These are phyloP conservation scores for Forsythia suspensa DNA, from an alignment of 257 asterid genomes.

Conservation along the genomic window DNA sequence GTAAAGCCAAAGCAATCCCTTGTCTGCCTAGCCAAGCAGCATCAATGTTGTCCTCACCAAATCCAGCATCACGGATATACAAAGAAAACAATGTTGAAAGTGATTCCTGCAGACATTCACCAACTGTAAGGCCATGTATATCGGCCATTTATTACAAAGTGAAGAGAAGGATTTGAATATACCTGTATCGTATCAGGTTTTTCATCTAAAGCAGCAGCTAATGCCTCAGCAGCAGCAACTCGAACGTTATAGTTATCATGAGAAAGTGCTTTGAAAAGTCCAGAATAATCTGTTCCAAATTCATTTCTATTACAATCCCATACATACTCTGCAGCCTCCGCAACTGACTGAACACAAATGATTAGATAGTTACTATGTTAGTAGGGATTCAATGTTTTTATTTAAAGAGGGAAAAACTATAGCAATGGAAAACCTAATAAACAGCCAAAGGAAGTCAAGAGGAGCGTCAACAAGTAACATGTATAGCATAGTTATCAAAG, in stretches of 20 bases:
- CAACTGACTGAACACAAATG: conserved; percentile 59
- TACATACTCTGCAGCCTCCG: conserved; percentile 86
- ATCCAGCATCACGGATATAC: conserved; percentile 80
- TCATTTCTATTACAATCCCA: conserved; percentile 92
- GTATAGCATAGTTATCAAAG: not conserved
- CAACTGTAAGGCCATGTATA: conserved; percentile 20
- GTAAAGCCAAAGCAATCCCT: conserved; percentile 89
- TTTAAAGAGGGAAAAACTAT: not conserved
- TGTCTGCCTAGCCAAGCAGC: conserved; percentile 95
- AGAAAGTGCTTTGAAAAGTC: conserved; percentile 78
- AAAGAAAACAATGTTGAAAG: conserved; percentile 80
- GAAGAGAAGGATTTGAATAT: conserved; percentile 14
- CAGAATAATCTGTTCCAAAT: conserved; percentile 90
- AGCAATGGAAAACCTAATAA: not conserved
- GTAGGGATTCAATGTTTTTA: not conserved
- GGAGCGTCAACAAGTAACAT: not conserved
- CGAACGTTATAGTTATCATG: conserved; percentile 83
- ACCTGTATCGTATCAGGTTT: conserved; percentile 94
- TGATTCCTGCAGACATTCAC: conserved; percentile 64
- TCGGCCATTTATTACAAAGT: conserved; percentile 8
- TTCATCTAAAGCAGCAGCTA: conserved; percentile 98
- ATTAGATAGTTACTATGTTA: conserved; percentile 10
- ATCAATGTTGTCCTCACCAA: conserved; percentile 53
- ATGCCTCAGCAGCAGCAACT: conserved; percentile 95
- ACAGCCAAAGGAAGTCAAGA: not conserved